Evolutionary conservation across 345 rosid species (phyloP), one percentile per base, ranked within the genome.

Genomic region (Linum lewisii): DNA sequence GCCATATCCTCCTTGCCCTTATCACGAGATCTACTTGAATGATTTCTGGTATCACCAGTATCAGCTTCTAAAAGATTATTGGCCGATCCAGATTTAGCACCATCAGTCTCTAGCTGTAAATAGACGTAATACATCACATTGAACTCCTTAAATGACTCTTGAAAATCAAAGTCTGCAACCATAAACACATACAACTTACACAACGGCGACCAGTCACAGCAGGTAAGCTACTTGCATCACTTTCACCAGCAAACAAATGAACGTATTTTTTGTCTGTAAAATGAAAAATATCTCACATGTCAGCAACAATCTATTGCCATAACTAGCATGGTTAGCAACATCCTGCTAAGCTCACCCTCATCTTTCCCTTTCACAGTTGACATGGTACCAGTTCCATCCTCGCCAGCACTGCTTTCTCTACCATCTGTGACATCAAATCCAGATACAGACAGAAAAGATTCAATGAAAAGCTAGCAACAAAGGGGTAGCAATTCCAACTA

Each of bases 131-230:
- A 72, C 68, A 79, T 87, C 75, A 85, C 66, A 73, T 61, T 82
- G 80, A 83, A 78, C 74, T 69, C 59, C 58, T 21, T 9, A 64
- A 69, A 74, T 70, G 63, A 64, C 63, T 73, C 15, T 51, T 37
- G 44, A 63, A 79, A 77, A 68, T 66, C 59, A 73, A 72, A 55
- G 80, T 73, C 51, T 57, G 75, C 77, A 72, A 81, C 77, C 72
- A 80, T 75, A 87, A 90, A 89, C 95, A 94, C 97, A 87, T 94
- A 94, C 99, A 94, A 94, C 99, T 94, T 94, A 94, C 97, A 94
- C 86, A 85, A 90, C 95, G 92, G 73, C 96, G 93, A 87, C 77
- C 78, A 74, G 69, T 22, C 63, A 6, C 49, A 54, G 76, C 81
- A 82, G 62, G 77, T 54, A 73, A 67, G 75, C 76, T 59, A 66